Evolutionary conservation across 1,139 yeast species (phyloP).

Genomic region (Sugiyamaella neomexicana): DNA sequence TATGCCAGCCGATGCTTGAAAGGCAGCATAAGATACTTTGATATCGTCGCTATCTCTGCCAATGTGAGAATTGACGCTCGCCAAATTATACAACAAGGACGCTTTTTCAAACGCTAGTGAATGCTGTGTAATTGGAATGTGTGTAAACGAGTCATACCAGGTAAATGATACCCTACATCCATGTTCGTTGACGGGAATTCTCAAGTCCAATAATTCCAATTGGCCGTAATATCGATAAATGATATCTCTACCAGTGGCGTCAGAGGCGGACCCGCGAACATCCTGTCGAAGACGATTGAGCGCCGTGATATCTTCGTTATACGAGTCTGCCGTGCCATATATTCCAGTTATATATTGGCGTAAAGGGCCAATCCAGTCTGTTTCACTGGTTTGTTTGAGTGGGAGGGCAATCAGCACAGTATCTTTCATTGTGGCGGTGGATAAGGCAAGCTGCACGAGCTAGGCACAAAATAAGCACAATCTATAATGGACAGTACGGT

Average conservation of each 20-base stretch:
- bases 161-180: conserved; percentile 64
- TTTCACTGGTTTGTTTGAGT: conserved; percentile 55
- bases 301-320: conserved; percentile 54
- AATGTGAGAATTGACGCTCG: conserved; percentile 52
- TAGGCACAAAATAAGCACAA: not conserved
- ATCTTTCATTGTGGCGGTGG: conserved; percentile 31
- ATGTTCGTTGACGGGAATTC: conserved; percentile 64
- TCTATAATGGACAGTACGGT: no score
- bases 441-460: not conserved
- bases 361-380: conserved; percentile 69
- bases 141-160: conserved; percentile 76
- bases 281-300: conserved; percentile 65
- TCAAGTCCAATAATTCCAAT: conserved; percentile 72
- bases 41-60: conserved; percentile 51
- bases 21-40: conserved; percentile 59
- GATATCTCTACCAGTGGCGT: conserved; percentile 48
- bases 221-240: conserved; percentile 77
- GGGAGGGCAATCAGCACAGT: conserved; percentile 46
- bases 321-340: conserved; percentile 64
- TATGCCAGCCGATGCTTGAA: conserved; percentile 81
- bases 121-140: conserved; percentile 56
- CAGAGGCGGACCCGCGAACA: conserved; percentile 50
- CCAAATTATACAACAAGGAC: conserved; percentile 73
- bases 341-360: conserved; percentile 57
- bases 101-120: conserved; percentile 90